These are phyloP conservation scores for Plenodomus tracheiphilus DNA, from an alignment of 2,329 filamentous ascomycete genomes.

Conservation along the genomic window DNA sequence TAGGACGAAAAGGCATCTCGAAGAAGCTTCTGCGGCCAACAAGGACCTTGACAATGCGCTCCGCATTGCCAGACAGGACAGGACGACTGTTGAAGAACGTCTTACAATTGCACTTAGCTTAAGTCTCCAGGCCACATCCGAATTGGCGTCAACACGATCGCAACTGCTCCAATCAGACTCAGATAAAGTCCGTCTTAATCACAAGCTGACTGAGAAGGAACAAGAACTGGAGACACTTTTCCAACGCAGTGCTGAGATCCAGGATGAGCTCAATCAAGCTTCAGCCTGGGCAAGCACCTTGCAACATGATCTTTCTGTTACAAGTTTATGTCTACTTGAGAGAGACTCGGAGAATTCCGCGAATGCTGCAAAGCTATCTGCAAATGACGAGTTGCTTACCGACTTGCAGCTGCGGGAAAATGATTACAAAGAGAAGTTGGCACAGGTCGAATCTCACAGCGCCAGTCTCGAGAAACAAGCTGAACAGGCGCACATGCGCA, in stretches of 20 bases:
- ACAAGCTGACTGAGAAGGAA: background rate
- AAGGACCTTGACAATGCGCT: constrained; percentile 25
- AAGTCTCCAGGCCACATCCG: background rate
- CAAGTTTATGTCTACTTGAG: constrained; percentile 11
- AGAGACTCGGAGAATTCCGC: constrained; percentile 11
- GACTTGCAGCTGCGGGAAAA: constrained; percentile 14
- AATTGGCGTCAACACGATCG: constrained; percentile 1
- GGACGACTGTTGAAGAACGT: background rate
- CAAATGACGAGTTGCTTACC: constrained; percentile 11
- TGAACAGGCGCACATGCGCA: constrained; percentile 14
- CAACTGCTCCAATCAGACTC: background rate
- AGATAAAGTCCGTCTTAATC: background rate
- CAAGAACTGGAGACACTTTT: background rate
- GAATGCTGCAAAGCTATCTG: constrained; percentile 2
- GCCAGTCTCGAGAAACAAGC: constrained; percentile 20
- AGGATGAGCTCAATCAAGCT: constrained; percentile 7
- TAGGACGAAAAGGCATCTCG: constrained; percentile 19
- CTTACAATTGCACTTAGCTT: background rate
- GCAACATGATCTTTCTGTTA: constrained; percentile 12
- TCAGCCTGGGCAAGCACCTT: background rate
- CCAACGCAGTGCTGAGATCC: constrained; percentile 8
- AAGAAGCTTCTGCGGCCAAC: constrained; percentile 15
- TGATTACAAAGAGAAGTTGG: constrained; percentile 14
- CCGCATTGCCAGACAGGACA: constrained; percentile 8
- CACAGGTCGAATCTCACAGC: constrained; percentile 7